Conservation (phyloP, 2,329 filamentous ascomycete genomes). For the Monosporascus sp. region DNA sequence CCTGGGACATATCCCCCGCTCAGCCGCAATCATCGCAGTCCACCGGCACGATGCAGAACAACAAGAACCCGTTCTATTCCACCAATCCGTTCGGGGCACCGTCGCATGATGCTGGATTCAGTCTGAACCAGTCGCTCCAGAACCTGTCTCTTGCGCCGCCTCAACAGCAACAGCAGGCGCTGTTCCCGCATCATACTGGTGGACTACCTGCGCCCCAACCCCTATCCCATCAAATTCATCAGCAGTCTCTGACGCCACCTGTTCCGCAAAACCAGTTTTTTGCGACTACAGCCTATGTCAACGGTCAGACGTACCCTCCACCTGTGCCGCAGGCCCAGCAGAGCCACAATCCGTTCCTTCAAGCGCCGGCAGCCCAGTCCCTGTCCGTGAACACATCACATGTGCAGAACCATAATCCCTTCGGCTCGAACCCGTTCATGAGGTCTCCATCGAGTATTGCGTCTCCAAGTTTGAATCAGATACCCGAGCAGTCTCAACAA, state of each 20-base stretch:
- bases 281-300: constrained; percentile 34
- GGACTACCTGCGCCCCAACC: constrained; percentile 45
- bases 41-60: constrained; percentile 56
- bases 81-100: constrained; percentile 68
- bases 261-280: constrained; percentile 38
- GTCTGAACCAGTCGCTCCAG: constrained; percentile 67
- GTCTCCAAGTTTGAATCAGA: constrained; percentile 29
- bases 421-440: constrained; percentile 25
- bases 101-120: constrained; percentile 34
- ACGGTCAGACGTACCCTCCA: constrained; percentile 38
- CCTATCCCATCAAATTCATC: constrained; percentile 36
- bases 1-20: constrained; percentile 57
- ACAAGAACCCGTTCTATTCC: constrained; percentile 52
- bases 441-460: constrained; percentile 26
- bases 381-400: constrained; percentile 23
- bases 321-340: constrained; percentile 33
- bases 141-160: constrained; percentile 61
- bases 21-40: constrained; percentile 61
- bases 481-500: constrained; percentile 31
- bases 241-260: constrained; percentile 40
- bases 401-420: constrained; percentile 21
- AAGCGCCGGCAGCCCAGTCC: constrained; percentile 25
- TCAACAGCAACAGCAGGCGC: constrained; percentile 41
- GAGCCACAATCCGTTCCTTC: constrained; percentile 51
- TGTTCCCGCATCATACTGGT: constrained; percentile 75